Evolutionary conservation across 2,329 filamentous ascomycete genomes (phyloP).

Genomic region (Escovopsis weberi): DNA sequence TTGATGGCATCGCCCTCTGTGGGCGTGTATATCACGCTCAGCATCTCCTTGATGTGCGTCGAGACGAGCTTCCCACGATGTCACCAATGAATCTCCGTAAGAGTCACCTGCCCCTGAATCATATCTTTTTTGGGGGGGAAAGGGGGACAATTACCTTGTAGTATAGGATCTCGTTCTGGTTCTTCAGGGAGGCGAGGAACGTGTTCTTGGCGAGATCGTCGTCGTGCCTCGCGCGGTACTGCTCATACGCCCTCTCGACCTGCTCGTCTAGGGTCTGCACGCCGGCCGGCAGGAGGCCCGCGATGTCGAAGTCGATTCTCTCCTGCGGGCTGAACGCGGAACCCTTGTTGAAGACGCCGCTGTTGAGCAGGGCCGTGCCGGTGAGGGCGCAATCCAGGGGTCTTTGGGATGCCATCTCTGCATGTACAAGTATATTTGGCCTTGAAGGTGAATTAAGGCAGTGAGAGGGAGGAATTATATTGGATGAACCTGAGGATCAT

Average conservation of each 20-base stretch:
- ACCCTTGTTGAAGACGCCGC: slow-evolving; percentile 56
- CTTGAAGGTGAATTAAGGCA: not conserved
- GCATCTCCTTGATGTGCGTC: slow-evolving; percentile 75
- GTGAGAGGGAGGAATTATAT: not conserved
- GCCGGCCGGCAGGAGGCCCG: slow-evolving; percentile 57
- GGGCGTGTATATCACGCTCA: slow-evolving; percentile 79
- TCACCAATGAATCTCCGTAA: not conserved
- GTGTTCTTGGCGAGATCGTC: slow-evolving; percentile 72
- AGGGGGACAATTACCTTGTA: slow-evolving; percentile 39
- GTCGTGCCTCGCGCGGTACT: slow-evolving; percentile 45
- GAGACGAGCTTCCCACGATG: slow-evolving; percentile 43
- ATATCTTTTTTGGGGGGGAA: not conserved
- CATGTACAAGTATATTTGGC: too few relatives aligned
- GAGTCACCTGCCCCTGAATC: not conserved
- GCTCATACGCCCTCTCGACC: slow-evolving; percentile 61
- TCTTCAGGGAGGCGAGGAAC: slow-evolving; percentile 71
- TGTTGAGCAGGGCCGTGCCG: slow-evolving; percentile 21
- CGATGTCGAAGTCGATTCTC: slow-evolving; percentile 52
- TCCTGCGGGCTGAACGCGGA: slow-evolving; percentile 61
- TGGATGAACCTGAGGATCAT: too few relatives aligned
- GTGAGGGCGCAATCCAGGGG: slow-evolving; percentile 23
- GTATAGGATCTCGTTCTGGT: slow-evolving; percentile 75
- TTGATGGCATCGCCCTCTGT: slow-evolving; percentile 82
- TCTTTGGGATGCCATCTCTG: slow-evolving; percentile 1
- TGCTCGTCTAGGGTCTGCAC: slow-evolving; percentile 67